Conservation (phyloP, 2,329 filamentous ascomycete species). For the Trichoderma sp. region DNA sequence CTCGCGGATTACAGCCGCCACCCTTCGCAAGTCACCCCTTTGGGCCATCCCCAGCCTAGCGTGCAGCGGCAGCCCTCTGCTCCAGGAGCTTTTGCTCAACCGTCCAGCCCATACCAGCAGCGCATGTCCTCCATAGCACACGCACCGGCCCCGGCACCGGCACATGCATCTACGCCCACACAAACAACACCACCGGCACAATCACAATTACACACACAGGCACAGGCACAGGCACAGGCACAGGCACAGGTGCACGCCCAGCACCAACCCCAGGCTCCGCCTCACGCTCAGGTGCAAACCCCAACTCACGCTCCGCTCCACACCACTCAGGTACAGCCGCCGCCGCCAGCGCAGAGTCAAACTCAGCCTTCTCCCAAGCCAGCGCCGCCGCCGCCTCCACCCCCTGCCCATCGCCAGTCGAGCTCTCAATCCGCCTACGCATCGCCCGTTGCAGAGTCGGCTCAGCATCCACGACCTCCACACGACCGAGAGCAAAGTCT, state of each 20-base stretch:
- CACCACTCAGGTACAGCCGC: conserved; percentile 29
- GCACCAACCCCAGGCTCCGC: not conserved
- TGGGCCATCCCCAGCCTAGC: conserved; percentile 53
- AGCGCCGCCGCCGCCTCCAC: conserved; percentile 31
- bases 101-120: conserved; percentile 63
- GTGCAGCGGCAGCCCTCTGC: conserved; percentile 47
- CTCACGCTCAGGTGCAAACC: not conserved
- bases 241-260: conserved; percentile 31
- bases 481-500: conserved; percentile 69
- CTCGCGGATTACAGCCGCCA: conserved; percentile 49
- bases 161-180: conserved; percentile 26
- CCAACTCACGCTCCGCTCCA: conserved; percentile 22
- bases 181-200: not conserved
- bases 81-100: conserved; percentile 47
- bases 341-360: conserved; percentile 30
- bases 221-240: conserved; percentile 33
- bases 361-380: conserved; percentile 42
- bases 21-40: conserved; percentile 57
- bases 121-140: conserved; percentile 38
- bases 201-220: conserved; percentile 26
- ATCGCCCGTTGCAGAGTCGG: conserved; percentile 43
- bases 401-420: conserved; percentile 40
- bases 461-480: conserved; percentile 54
- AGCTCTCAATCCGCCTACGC: conserved; percentile 47
- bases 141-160: conserved; percentile 34